A percentile compares a stretch with the other conserved stretches of the same genome.
These are phyloP conservation scores for Spathaspora sp. DNA, from an alignment of 805 yeast species.

Conservation along the genomic window DNA sequence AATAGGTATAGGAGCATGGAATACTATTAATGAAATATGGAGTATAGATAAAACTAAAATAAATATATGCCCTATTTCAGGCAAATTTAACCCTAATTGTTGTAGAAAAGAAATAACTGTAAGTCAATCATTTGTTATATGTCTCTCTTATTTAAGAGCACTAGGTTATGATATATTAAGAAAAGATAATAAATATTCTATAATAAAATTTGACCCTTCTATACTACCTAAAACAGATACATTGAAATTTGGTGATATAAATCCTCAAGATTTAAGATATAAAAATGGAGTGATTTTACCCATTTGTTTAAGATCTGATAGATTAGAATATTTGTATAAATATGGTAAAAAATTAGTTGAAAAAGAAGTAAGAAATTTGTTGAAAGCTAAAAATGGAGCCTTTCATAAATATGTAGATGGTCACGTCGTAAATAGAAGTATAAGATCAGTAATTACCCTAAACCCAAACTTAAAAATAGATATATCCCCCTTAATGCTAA, in stretches of 20 bases:
- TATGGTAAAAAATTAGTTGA: no score
- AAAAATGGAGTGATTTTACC: neutral
- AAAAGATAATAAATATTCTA: neutral
- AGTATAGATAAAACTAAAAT: neutral
- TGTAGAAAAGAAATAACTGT: neutral
- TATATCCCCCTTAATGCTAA: neutral
- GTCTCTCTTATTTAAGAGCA: neutral
- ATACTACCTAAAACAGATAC: neutral
- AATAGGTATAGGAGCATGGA: neutral
- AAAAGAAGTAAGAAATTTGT: neutral
- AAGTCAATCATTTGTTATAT: neutral
- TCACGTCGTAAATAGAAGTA: neutral
- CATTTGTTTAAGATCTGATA: neutral
- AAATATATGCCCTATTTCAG: neutral
- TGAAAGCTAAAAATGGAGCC: neutral
- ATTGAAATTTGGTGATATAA: neutral
- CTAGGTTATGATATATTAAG: neutral
- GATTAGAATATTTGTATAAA: neutral
- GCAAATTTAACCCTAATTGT: neutral
- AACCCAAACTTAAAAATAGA: neutral
- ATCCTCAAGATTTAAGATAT: neutral
- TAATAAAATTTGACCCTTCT: neutral
- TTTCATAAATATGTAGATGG: neutral
- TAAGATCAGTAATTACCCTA: conserved; percentile 1
- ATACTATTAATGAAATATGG: neutral